Conservation (phyloP, 305 asterid genomes). For the Fraxinus greggii region DNA sequence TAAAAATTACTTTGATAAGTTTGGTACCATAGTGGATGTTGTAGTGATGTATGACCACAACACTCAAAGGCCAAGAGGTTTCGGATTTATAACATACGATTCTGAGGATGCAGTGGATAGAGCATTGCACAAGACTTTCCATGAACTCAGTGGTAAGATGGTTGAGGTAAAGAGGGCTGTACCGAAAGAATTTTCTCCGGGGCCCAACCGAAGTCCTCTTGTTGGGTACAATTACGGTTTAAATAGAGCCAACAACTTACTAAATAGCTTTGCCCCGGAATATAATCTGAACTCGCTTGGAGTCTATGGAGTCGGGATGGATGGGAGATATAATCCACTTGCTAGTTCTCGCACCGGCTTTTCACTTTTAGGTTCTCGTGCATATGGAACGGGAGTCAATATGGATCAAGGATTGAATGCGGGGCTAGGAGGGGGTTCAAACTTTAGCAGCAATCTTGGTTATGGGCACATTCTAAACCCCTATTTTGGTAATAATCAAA, state of each 20-base stretch:
- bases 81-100: constrained; percentile 66
- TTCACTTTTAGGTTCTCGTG: constrained; percentile 57
- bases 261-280: constrained; percentile 50
- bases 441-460: constrained; percentile 44
- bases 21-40: constrained; percentile 57
- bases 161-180: constrained; percentile 70
- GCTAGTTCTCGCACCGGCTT: constrained; percentile 51
- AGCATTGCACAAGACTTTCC: constrained; percentile 63
- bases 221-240: constrained; percentile 53
- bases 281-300: constrained; percentile 53
- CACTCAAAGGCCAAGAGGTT: constrained; percentile 72
- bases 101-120: constrained; percentile 65
- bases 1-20: constrained; percentile 55
- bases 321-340: constrained; percentile 47
- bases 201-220: constrained; percentile 51
- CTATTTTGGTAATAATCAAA: constrained; percentile 45
- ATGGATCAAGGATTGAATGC: constrained; percentile 53
- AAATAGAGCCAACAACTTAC: constrained; percentile 48
- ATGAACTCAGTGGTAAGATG: constrained; percentile 65
- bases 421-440: constrained; percentile 53
- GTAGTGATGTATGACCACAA: constrained; percentile 73
- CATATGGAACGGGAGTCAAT: constrained; percentile 59
- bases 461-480: constrained; percentile 59
- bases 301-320: constrained; percentile 56
- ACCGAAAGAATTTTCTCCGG: constrained; percentile 62